Evolutionary conservation across 2,329 filamentous ascomycete genomes (phyloP), one percentile per base, ranked within the genome.

Genomic region (Nemania sp.): DNA sequence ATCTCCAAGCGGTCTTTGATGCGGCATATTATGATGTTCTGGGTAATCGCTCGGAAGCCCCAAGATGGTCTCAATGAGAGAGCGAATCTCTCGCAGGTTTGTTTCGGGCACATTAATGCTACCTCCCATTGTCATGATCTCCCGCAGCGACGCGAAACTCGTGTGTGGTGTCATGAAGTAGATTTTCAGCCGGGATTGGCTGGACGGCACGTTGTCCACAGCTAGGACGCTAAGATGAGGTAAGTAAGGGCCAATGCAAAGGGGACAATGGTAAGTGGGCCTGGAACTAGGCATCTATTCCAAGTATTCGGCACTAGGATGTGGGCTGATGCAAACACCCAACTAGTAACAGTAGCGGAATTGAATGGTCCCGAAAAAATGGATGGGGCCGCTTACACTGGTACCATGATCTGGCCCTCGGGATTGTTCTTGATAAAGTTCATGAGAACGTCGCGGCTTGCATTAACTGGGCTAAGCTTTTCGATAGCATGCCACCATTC

Each of bases 41-140:
- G 61, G 56, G 26, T 54, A 62, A 43, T 65, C 56, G 3, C 30
- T 34, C 3, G 33, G 26, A 8, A 63, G 23, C 2, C 55, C 54
- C 11, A 39, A 44, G 7, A 54, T 23, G 19, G 49, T 36, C 2
- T 12, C 14, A 40, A 64, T 53, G 19, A 66, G 47, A 14, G 22
- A 33, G 2, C 47, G 45, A 0, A 66, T 49, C 12, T 63, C 49
- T 6, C 56, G 26, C 23, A 61, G 30, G 8, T 47, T 23, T 5
- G 8, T 11, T 4, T 59, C 54, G 2, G 37, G 40, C 23, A 47
- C 41, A 3, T 14, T 1, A 7, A 48, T 41, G 19, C 20, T 40
- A 2, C 61, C 57, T n/a, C 55, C 59, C 3, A 67, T 22, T 3
- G 65, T 66, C 61, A 67, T 64, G 23, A 64, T 60, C 22, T 59